Conservation (phyloP, 495 filamentous ascomycete genomes). For the Hypoxylon trugodes region DNA sequence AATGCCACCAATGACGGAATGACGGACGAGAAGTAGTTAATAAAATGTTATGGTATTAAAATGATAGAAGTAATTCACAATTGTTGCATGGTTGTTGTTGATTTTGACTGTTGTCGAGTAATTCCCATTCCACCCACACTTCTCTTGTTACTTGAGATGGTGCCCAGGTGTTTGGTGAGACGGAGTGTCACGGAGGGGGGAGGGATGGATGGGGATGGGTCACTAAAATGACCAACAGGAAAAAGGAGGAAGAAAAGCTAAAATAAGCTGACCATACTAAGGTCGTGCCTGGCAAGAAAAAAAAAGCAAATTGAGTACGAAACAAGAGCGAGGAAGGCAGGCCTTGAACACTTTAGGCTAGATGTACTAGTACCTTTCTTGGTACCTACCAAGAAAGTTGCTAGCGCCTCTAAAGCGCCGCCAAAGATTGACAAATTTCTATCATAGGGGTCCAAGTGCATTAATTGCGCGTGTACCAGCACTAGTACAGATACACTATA, state of each 20-base stretch:
- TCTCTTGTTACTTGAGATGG: slow-evolving; percentile 17
- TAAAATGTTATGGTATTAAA: slow-evolving; percentile 23
- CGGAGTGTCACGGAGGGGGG: slow-evolving; percentile 9
- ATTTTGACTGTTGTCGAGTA: slow-evolving; percentile 7
- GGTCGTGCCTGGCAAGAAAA: slow-evolving; percentile 1
- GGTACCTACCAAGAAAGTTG: too few relatives aligned
- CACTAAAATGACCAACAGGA: too few relatives aligned
- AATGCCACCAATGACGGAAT: slow-evolving; percentile 21
- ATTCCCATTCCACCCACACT: slow-evolving; percentile 12
- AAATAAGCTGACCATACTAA: slow-evolving; percentile 15
- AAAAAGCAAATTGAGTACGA: slow-evolving; percentile 31
- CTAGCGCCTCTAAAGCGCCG: too few relatives aligned
- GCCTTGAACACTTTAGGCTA: slow-evolving; percentile 21
- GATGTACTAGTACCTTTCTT: too few relatives aligned
- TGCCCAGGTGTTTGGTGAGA: neutral
- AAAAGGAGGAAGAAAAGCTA: slow-evolving; percentile 22
- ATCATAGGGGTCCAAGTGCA: too few relatives aligned
- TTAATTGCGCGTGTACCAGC: slow-evolving; percentile 8
- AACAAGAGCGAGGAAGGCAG: slow-evolving; percentile 29
- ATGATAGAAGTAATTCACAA: slow-evolving; percentile 7
- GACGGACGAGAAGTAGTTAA: slow-evolving; percentile 37
- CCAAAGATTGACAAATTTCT: too few relatives aligned
- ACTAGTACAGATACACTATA: slow-evolving; percentile 14
- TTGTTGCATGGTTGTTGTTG: slow-evolving; percentile 28
- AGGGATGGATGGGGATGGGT: too few relatives aligned